A percentile compares a stretch with the other conserved stretches of the same genome.
These are phyloP conservation scores for Pestalotiopsis sp. DNA, from an alignment of 2,329 filamentous ascomycete species.

Conservation along the genomic window DNA sequence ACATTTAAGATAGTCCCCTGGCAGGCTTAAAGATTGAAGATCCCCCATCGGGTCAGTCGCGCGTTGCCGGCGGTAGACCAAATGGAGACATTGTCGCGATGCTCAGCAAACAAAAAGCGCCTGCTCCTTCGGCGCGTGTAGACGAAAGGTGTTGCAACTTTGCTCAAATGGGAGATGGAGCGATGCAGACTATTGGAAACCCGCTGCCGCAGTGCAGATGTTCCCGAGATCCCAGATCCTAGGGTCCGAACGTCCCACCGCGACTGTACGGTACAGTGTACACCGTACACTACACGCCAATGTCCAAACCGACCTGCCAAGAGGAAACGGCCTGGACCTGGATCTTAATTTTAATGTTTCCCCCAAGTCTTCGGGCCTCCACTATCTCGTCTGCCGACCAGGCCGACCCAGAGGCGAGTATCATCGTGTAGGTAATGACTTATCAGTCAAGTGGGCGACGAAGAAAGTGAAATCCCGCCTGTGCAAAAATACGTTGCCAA, in stretches of 20 bases:
- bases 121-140: background rate
- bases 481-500: too few relatives aligned
- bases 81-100: background rate
- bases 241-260: conserved; percentile 1
- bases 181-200: conserved; percentile 12
- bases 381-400: background rate
- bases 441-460: too few relatives aligned
- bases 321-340: background rate
- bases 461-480: too few relatives aligned
- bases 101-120: background rate
- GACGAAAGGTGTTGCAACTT: background rate
- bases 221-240: conserved; percentile 13
- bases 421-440: background rate
- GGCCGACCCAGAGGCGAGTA: background rate
- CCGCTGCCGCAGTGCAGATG: conserved; percentile 9
- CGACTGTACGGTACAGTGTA: background rate
- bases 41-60: background rate
- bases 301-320: background rate
- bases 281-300: background rate
- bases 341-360: background rate
- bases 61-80: background rate
- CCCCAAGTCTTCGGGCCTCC: background rate
- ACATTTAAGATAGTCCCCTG: background rate
- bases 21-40: background rate
- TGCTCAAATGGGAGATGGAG: conserved; percentile 1